A percentile compares a stretch with the other conserved stretches of the same genome.
Conservation (phyloP, 2,329 filamentous ascomycete species). For the Aspergillus ruber region DNA sequence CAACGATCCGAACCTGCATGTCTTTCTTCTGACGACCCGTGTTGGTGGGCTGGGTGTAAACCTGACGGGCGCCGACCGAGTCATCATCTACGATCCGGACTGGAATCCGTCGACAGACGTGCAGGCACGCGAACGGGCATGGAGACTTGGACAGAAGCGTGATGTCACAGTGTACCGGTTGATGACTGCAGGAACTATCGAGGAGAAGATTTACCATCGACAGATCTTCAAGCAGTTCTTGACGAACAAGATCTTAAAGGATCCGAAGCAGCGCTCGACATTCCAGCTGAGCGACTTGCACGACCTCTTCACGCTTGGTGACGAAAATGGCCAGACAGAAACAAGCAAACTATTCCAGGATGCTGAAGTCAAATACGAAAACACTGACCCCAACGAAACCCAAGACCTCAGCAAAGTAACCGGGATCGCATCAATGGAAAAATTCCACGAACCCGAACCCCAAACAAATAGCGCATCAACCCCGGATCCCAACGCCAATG, state of each 20-base stretch:
- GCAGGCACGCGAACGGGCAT: conserved; percentile 90
- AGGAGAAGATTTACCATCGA: conserved; percentile 98
- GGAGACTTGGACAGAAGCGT: conserved; percentile 89
- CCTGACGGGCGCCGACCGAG: conserved; percentile 85
- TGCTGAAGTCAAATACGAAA: conserved; percentile 65
- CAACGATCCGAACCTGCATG: conserved; percentile 66
- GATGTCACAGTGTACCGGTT: conserved; percentile 94
- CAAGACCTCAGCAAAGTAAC: conserved; percentile 48
- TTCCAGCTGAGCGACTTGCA: conserved; percentile 87
- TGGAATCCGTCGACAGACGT: conserved; percentile 98
- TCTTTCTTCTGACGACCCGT: conserved; percentile 92
- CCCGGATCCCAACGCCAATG: not conserved
- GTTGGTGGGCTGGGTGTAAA: conserved; percentile 93
- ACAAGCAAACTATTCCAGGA: conserved; percentile 81
- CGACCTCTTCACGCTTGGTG: conserved; percentile 78
- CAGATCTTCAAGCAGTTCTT: conserved; percentile 99
- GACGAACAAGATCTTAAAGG: conserved; percentile 90
- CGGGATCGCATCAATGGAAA: conserved; percentile 60
- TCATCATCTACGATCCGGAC: conserved; percentile 97
- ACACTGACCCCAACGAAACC: conserved; percentile 28
- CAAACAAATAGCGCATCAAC: conserved; percentile 10
- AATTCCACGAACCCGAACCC: conserved; percentile 47
- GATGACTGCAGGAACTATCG: conserved; percentile 97
- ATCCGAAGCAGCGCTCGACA: conserved; percentile 85
- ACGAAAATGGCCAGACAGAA: conserved; percentile 65